Conservation (phyloP, 257 asterid species). For the Echium plantagineum region DNA sequence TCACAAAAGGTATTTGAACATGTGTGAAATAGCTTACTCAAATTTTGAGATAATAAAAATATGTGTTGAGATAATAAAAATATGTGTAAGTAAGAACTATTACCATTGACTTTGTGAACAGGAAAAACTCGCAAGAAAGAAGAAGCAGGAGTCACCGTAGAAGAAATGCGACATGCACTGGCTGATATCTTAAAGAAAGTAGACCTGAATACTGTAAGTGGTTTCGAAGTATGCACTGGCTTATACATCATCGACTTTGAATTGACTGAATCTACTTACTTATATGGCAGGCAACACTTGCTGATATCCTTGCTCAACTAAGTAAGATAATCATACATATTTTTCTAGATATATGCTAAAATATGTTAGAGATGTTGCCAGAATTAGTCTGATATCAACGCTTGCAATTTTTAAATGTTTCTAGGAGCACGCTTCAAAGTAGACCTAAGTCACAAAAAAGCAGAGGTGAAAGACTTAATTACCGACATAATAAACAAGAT, state of each 20-base stretch:
- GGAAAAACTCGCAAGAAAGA: slow-evolving; percentile 29
- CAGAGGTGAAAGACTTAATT: slow-evolving; percentile 50
- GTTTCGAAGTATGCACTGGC: background rate
- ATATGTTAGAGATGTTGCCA: no score
- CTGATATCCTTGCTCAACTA: slow-evolving; percentile 52
- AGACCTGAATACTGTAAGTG: slow-evolving; percentile 60
- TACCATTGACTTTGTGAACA: slow-evolving; percentile 4
- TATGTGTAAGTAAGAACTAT: background rate
- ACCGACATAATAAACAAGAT: slow-evolving; percentile 57
- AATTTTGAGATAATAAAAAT: no score
- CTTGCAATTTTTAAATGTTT: background rate
- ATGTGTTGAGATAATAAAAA: no score
- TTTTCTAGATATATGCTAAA: no score
- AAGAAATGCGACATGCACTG: slow-evolving; percentile 50
- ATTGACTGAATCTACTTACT: background rate
- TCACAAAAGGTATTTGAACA: no score
- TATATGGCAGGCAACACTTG: slow-evolving; percentile 51
- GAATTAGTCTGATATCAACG: no score
- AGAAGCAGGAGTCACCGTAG: slow-evolving; percentile 41
- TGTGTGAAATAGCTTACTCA: no score
- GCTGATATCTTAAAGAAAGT: slow-evolving; percentile 47
- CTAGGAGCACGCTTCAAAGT: slow-evolving; percentile 41
- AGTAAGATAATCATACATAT: slow-evolving; percentile 26
- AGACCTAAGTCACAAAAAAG: slow-evolving; percentile 46
- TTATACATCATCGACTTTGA: background rate